These are phyloP conservation scores for Phytophthora hybrid DNA, from an alignment of 352 stramenopile species.

Conservation along the genomic window DNA sequence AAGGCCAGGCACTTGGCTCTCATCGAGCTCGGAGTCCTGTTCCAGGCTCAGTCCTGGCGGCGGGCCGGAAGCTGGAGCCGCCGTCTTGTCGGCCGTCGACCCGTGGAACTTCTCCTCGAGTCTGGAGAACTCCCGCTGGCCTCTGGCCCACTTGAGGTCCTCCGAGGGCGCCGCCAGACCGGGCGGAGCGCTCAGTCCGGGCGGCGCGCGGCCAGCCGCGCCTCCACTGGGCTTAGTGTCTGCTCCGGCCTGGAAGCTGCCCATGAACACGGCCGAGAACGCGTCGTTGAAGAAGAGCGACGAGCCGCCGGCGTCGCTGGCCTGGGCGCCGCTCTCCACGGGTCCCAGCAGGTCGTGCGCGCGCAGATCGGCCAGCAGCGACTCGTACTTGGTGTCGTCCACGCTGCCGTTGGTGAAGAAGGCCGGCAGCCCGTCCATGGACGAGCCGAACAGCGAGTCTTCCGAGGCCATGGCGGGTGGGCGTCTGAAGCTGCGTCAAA, in stretches of 20 bases:
- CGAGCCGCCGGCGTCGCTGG: slow-evolving; percentile 35
- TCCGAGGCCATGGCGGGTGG: slow-evolving; percentile 47
- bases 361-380: slow-evolving; percentile 81
- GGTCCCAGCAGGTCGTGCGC: slow-evolving; percentile 85
- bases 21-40: slow-evolving; percentile 67
- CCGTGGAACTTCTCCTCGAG: slow-evolving; percentile 61
- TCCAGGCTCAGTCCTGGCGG: slow-evolving; percentile 36
- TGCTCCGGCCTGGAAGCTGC: slow-evolving; percentile 65
- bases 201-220: slow-evolving; percentile 41
- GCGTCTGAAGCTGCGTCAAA: background rate
- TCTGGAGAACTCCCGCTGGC: slow-evolving; percentile 77
- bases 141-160: slow-evolving; percentile 84
- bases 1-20: slow-evolving; percentile 73
- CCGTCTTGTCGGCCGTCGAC: slow-evolving; percentile 8
- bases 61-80: background rate
- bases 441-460: slow-evolving; percentile 51
- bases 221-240: slow-evolving; percentile 24
- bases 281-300: slow-evolving; percentile 89
- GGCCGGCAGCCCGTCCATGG: slow-evolving; percentile 62
- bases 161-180: slow-evolving; percentile 65
- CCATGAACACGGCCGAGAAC: slow-evolving; percentile 87
- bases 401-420: slow-evolving; percentile 87
- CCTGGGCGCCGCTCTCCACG: slow-evolving; percentile 48
- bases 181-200: slow-evolving; percentile 65
- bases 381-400: slow-evolving; percentile 91